Percentiles rank a stretch among this genome's conserved stretches.
These are phyloP conservation scores for Termitomyces sp. DNA, from an alignment of 1,284 basidiomycete genomes.

Conservation along the genomic window DNA sequence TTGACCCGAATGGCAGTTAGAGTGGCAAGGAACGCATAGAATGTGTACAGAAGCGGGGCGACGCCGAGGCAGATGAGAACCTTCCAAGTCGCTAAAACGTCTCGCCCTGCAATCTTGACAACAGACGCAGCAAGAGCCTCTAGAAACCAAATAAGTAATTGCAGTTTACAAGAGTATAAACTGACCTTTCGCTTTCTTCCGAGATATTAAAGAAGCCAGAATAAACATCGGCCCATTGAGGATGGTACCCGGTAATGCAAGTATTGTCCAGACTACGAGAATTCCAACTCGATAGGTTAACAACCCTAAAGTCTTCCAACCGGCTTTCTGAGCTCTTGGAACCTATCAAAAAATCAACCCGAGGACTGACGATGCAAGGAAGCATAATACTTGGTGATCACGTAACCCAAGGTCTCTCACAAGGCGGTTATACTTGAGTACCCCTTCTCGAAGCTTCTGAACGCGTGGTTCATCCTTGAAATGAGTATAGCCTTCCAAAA, in stretches of 20 bases:
- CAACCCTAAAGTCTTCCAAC: slow-evolving; percentile 86
- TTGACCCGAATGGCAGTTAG: slow-evolving; percentile 70
- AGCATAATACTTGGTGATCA: slow-evolving; percentile 82
- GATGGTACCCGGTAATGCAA: slow-evolving; percentile 93
- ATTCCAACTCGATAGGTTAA: slow-evolving; percentile 83
- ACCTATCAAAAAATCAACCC: slow-evolving; percentile 42
- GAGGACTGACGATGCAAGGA: slow-evolving; percentile 1
- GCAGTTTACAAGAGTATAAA: slow-evolving; percentile 4
- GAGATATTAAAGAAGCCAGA: slow-evolving; percentile 83
- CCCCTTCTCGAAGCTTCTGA: slow-evolving; percentile 75
- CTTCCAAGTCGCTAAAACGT: slow-evolving; percentile 98
- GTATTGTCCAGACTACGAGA: slow-evolving; percentile 77
- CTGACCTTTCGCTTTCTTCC: slow-evolving; percentile 86
- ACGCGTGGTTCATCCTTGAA: slow-evolving; percentile 95
- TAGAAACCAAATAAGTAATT: slow-evolving; percentile 29
- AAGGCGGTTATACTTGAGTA: slow-evolving; percentile 92
- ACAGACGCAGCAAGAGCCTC: slow-evolving; percentile 95
- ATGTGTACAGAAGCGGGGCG: slow-evolving; percentile 82
- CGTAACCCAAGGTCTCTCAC: slow-evolving; percentile 92
- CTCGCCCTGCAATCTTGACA: slow-evolving; percentile 93
- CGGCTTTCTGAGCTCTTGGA: slow-evolving; percentile 74
- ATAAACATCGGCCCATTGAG: slow-evolving; percentile 96
- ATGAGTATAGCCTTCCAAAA: slow-evolving; percentile 90
- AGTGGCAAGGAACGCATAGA: slow-evolving; percentile 82
- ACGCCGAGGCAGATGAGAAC: slow-evolving; percentile 91